Evolutionary conservation across 305 asterid species (phyloP).

Genomic region (Euphrasia arctica): DNA sequence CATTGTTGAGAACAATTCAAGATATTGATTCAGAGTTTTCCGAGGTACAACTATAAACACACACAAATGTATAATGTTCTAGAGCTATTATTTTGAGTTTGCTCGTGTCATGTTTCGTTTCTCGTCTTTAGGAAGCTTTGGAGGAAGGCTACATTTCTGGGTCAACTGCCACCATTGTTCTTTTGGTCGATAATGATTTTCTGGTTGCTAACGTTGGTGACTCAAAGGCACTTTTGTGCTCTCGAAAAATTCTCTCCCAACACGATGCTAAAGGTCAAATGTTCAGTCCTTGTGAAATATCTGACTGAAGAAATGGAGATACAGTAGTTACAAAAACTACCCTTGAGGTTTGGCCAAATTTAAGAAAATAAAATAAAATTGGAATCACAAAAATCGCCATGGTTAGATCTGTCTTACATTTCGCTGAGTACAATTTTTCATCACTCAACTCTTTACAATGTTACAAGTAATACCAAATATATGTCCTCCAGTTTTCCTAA

Average conservation of each 20-base stretch:
- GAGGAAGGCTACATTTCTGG: constrained; percentile 50
- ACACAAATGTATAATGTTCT: neutral
- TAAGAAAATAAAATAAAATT: too few species aligned
- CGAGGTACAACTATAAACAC: constrained; percentile 31
- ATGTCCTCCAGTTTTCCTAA: too few species aligned
- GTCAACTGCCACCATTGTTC: constrained; percentile 50
- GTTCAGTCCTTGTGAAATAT: neutral
- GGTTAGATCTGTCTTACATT: too few species aligned
- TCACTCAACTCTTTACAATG: too few species aligned
- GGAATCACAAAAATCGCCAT: too few species aligned
- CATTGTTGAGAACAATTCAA: constrained; percentile 54
- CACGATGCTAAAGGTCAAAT: constrained; percentile 35
- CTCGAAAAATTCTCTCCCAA: constrained; percentile 28
- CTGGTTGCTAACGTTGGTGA: constrained; percentile 66
- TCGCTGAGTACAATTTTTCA: too few species aligned
- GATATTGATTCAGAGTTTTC: constrained; percentile 70
- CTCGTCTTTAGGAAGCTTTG: constrained; percentile 54
- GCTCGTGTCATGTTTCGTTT: constrained; percentile 23
- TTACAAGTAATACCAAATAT: too few species aligned
- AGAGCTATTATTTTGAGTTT: constrained; percentile 18
- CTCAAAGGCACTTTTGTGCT: constrained; percentile 71
- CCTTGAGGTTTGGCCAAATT: too few species aligned
- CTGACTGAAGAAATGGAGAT: too few species aligned
- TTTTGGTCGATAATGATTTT: constrained; percentile 44
- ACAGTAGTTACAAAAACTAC: too few species aligned